Evolutionary conservation across 2,329 filamentous ascomycete species (phyloP).

Genomic region (Cucurbitaria berberidis): DNA sequence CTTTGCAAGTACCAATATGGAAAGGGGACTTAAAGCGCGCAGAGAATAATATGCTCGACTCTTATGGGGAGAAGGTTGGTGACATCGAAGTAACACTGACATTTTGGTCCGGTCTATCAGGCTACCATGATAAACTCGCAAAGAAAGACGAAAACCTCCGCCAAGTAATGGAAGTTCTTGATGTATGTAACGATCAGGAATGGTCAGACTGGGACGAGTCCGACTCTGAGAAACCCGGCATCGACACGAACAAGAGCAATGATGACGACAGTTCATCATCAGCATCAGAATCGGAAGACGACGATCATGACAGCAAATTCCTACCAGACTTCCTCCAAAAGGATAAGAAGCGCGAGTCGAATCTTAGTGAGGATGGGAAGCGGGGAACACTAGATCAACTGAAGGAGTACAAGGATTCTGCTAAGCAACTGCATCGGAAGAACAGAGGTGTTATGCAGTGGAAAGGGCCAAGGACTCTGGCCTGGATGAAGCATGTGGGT

Average conservation of each 20-base stretch:
- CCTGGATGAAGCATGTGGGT: slow-evolving; percentile 66
- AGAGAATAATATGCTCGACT: slow-evolving; percentile 53
- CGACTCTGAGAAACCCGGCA: slow-evolving; percentile 29
- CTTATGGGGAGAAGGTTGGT: slow-evolving; percentile 64
- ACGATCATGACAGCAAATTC: slow-evolving; percentile 25
- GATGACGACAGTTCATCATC: slow-evolving; percentile 36
- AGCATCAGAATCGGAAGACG: slow-evolving; percentile 26
- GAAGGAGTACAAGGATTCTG: slow-evolving; percentile 57
- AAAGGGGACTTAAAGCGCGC: slow-evolving; percentile 67
- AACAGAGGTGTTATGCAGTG: slow-evolving; percentile 78
- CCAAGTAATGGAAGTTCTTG: slow-evolving; percentile 69
- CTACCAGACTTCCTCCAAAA: slow-evolving; percentile 32
- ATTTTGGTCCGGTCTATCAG: slow-evolving; percentile 67
- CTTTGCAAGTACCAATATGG: slow-evolving; percentile 67
- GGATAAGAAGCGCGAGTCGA: slow-evolving; percentile 28
- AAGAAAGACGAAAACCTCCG: slow-evolving; percentile 61
- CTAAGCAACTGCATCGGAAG: slow-evolving; percentile 50
- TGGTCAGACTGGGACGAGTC: slow-evolving; percentile 45
- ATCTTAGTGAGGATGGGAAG: slow-evolving; percentile 44
- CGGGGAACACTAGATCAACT: slow-evolving; percentile 59
- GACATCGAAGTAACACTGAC: slow-evolving; percentile 63
- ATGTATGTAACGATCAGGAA: slow-evolving; percentile 65
- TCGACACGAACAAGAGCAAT: slow-evolving; percentile 37
- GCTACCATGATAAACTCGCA: slow-evolving; percentile 64
- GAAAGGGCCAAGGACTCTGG: slow-evolving; percentile 62